Conservation (phyloP, 495 filamentous ascomycete genomes). For the Penicillium paxilli region DNA sequence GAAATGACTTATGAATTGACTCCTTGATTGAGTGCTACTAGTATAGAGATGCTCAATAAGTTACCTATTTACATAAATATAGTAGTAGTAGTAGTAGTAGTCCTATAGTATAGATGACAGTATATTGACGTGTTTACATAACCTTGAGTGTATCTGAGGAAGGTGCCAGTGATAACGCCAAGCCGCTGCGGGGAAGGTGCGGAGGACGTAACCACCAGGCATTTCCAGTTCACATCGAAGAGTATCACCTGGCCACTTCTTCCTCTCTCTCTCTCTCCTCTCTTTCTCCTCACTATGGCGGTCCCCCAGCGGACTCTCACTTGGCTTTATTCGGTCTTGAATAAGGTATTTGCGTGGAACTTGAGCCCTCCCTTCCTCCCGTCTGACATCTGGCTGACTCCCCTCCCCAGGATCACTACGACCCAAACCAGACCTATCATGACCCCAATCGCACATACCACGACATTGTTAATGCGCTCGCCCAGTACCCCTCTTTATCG, state of each 20-base stretch:
- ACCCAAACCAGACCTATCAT: slow-evolving; percentile 86
- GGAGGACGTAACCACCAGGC: slow-evolving; percentile 20
- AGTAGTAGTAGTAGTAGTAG: too few species aligned
- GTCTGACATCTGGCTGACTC: not conserved
- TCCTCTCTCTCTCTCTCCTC: not conserved
- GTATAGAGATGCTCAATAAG: too few species aligned
- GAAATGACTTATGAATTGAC: too few species aligned
- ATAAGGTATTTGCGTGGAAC: slow-evolving; percentile 59
- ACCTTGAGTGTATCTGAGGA: too few species aligned
- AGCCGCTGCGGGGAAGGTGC: slow-evolving; percentile 28
- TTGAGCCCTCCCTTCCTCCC: not conserved
- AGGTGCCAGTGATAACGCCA: slow-evolving; percentile 14
- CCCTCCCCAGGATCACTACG: slow-evolving; percentile 74
- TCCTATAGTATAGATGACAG: too few species aligned
- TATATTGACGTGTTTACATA: too few species aligned
- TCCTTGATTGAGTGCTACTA: too few species aligned
- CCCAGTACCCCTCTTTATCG: slow-evolving; percentile 78
- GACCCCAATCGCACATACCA: slow-evolving; percentile 90
- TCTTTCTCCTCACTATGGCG: slow-evolving; percentile 52
- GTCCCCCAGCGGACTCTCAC: slow-evolving; percentile 86
- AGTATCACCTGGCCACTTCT: too few species aligned
- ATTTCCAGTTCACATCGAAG: too few species aligned
- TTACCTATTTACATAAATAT: too few species aligned
- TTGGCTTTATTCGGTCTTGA: slow-evolving; percentile 92
- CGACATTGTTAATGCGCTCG: slow-evolving; percentile 81